Evolutionary conservation across 1,139 yeast species (phyloP), one percentile per base, ranked within the genome.

Genomic region (Blastobotrys malaysiensis): DNA sequence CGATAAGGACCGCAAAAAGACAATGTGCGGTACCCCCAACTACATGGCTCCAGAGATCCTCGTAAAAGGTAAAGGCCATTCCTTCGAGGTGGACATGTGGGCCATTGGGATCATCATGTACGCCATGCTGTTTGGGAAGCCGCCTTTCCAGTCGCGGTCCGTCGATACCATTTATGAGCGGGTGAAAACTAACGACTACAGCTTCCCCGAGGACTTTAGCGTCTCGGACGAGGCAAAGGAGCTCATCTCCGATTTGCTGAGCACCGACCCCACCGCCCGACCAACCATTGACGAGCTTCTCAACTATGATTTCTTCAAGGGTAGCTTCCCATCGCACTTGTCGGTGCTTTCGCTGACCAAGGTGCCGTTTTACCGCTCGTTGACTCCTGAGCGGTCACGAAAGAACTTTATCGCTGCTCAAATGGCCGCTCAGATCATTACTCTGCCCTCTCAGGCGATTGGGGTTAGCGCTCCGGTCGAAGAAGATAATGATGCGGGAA

Each of bases 11-110:
- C 82, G 95, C 63, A 89, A 91, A 66, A 88, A 84, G 67, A 91
- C 99, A 51, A 88, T 93, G 55, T 93, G 99, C 72, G 99, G 99
- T 55, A 93, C 99, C 14, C 99, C 99, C 57, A 93, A 93, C 72
- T 93, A 93, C 69, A 93, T 93, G 68, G 97, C 98, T 0, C 99
- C 99, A 9, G 99, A 93, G 73, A 96, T 93, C 14, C 77, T 93
- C 60, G 81, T 79, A 53, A 82, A 86, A 27, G 98, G 97, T 4
- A 82, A 86, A 27, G 98, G 97, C 3, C 98, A 93, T 71, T 84
- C 95, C 55, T 90, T 84, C 67, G 97, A 90, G 70, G 97, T 90
- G 45, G 99, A 93, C 69, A 82, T 89, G 31, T 93, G 99, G 99
- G 95, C 98, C 6, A 83, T 90, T 63, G 99, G 99, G 58, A 88